Percentiles rank a stretch among this genome's conserved stretches.
Evolutionary conservation across 768 basidiomycete species (phyloP).

Genomic region (Boletus patriciae): DNA sequence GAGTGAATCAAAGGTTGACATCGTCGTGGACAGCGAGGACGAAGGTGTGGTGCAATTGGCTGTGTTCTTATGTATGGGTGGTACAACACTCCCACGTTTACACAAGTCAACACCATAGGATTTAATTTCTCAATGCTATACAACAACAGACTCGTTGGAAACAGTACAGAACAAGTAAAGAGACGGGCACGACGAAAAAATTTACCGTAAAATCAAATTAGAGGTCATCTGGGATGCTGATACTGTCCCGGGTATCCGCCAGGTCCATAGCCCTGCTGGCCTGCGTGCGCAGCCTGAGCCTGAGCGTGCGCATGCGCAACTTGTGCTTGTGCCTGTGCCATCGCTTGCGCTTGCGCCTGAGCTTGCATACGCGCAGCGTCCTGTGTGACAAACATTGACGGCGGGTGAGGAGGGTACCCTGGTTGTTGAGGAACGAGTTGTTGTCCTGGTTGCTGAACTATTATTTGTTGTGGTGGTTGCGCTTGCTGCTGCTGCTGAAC

Average conservation of each 20-base stretch:
- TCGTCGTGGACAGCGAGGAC: constrained; percentile 19
- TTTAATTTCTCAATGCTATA: not conserved
- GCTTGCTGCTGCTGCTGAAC: constrained; percentile 48
- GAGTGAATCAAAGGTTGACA: constrained; percentile 80
- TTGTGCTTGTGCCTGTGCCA: constrained; percentile 42
- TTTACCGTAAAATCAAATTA: not conserved
- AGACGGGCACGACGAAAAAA: not conserved
- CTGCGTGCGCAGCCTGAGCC: constrained; percentile 32
- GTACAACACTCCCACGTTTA: constrained; percentile 29
- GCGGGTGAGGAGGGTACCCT: constrained; percentile 34
- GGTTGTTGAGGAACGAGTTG: constrained; percentile 37
- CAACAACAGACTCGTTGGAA: constrained; percentile 4
- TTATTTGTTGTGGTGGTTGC: constrained; percentile 41
- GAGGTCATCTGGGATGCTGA: constrained; percentile 32
- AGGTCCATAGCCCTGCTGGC: constrained; percentile 30
- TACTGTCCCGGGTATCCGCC: constrained; percentile 33
- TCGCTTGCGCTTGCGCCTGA: constrained; percentile 42
- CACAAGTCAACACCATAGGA: not conserved
- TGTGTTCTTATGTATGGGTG: constrained; percentile 13
- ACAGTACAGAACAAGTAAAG: constrained; percentile 15
- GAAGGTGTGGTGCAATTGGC: not conserved
- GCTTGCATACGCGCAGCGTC: constrained; percentile 41
- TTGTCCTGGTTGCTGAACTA: constrained; percentile 40
- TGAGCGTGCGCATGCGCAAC: constrained; percentile 44
- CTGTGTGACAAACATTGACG: constrained; percentile 34